Percentiles rank a stretch among this genome's conserved stretches.
Conservation (phyloP, 2,329 filamentous ascomycete species). For the Penicillium sclerotigenum region DNA sequence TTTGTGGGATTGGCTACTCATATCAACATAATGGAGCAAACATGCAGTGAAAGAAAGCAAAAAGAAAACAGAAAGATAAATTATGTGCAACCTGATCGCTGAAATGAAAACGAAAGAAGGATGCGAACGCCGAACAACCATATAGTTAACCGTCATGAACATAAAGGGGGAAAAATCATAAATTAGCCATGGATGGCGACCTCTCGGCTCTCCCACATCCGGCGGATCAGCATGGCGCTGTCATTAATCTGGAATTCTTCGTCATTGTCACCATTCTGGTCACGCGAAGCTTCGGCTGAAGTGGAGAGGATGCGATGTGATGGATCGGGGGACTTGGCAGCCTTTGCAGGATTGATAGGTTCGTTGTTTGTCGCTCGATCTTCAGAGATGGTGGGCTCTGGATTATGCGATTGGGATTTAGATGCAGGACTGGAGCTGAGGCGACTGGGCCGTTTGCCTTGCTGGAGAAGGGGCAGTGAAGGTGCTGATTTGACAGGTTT, state of each 20-base stretch:
- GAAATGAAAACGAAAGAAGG: constrained; percentile 1
- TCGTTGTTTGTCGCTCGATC: constrained; percentile 29
- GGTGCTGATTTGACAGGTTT: constrained; percentile 38
- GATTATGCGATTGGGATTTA: constrained; percentile 23
- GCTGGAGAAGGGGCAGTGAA: constrained; percentile 31
- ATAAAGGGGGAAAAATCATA: constrained; percentile 15
- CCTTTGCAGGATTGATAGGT: constrained; percentile 23
- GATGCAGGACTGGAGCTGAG: constrained; percentile 23
- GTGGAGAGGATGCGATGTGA: constrained; percentile 36
- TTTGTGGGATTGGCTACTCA: constrained; percentile 2
- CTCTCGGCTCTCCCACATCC: constrained; percentile 46
- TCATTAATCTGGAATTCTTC: constrained; percentile 31
- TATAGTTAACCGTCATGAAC: constrained; percentile 16
- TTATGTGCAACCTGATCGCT: constrained; percentile 5
- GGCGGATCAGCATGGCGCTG: constrained; percentile 40
- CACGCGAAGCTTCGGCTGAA: constrained; percentile 33
- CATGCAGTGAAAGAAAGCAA: background rate
- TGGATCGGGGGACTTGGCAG: constrained; percentile 29
- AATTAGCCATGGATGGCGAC: constrained; percentile 36
- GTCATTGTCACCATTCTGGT: constrained; percentile 20
- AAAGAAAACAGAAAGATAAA: background rate
- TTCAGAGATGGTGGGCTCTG: constrained; percentile 24
- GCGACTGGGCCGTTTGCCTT: constrained; percentile 20
- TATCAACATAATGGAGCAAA: background rate
- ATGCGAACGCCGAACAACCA: constrained; percentile 15